Percentiles rank a stretch among this genome's conserved stretches.
phyloP scores from a whole-genome alignment of 352 stramenopile genomes.

The Pythium volutum region DNA sequence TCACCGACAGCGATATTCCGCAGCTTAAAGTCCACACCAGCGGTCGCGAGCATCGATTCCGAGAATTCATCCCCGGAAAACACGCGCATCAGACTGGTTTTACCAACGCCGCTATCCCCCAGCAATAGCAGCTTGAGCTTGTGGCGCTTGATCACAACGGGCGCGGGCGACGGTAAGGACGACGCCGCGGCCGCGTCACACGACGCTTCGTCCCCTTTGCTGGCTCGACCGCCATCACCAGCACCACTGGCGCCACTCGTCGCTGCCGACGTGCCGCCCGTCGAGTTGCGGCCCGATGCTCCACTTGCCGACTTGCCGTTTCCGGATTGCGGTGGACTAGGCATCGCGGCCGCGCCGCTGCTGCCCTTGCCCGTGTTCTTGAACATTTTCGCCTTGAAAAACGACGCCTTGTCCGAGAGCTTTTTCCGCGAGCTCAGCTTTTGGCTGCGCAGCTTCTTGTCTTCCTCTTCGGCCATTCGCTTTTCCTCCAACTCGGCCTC shows the following conservation, averaged over 20 bases:
- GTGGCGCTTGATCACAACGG: constrained; percentile 65
- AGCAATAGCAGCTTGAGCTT: constrained; percentile 91
- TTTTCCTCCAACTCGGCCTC: constrained; percentile 84
- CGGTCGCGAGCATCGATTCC: constrained; percentile 87
- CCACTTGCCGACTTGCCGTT: background rate
- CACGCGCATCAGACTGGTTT: constrained; percentile 92
- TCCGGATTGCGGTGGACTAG: background rate
- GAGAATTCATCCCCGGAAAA: constrained; percentile 92
- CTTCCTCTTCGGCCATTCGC: constrained; percentile 86
- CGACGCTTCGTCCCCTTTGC: constrained; percentile 5
- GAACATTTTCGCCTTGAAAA: constrained; percentile 82
- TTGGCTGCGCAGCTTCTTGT: constrained; percentile 76
- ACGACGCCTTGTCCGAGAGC: constrained; percentile 56
- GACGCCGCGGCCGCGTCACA: constrained; percentile 9
- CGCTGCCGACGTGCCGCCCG: background rate
- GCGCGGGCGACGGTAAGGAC: constrained; percentile 21
- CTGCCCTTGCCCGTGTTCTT: constrained; percentile 24
- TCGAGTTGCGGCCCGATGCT: background rate
- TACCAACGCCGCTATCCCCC: constrained; percentile 90
- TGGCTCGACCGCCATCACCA: background rate
- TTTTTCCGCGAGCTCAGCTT: constrained; percentile 65
- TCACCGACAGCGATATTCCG: constrained; percentile 82
- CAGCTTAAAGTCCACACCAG: constrained; percentile 93
- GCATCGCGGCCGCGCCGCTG: background rate
- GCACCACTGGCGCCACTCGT: background rate